Evolutionary conservation across 306 rosid species (phyloP).

Genomic region (Cucurbita moschata): DNA sequence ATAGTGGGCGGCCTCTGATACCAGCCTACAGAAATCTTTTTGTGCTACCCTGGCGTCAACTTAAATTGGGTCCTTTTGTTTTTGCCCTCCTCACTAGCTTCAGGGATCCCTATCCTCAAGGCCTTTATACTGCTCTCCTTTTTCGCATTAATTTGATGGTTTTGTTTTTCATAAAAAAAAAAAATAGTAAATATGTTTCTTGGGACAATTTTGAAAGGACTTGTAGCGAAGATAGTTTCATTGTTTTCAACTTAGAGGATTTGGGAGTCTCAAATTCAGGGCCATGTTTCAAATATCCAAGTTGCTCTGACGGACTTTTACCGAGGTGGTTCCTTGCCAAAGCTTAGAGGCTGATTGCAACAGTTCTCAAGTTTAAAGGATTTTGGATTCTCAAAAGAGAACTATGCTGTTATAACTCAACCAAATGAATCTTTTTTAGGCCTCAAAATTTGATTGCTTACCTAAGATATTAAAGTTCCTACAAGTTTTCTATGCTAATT

Average conservation of each 20-base stretch:
- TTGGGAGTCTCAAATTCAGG: neutral
- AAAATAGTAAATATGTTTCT: too few species aligned
- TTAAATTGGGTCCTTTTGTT: too few species aligned
- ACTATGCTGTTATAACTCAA: neutral
- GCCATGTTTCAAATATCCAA: neutral
- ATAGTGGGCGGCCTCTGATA: too few species aligned
- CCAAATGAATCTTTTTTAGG: neutral
- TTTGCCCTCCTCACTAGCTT: too few species aligned
- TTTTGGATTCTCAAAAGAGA: neutral
- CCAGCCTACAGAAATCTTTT: too few species aligned
- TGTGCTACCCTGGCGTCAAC: too few species aligned
- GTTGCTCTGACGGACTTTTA: neutral
- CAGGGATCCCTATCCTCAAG: too few species aligned
- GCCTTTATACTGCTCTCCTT: neutral
- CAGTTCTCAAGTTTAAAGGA: neutral
- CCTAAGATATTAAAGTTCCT: neutral
- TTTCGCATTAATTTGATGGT: too few species aligned
- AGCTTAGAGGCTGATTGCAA: neutral
- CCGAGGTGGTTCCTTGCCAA: neutral
- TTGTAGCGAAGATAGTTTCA: neutral
- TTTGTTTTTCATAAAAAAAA: too few species aligned
- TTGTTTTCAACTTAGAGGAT: neutral
- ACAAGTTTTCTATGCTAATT: neutral
- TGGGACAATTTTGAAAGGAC: neutral
- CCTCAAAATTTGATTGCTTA: neutral